Evolutionary conservation across 1,139 yeast species (phyloP).

Genomic region (Yarrowia galli): DNA sequence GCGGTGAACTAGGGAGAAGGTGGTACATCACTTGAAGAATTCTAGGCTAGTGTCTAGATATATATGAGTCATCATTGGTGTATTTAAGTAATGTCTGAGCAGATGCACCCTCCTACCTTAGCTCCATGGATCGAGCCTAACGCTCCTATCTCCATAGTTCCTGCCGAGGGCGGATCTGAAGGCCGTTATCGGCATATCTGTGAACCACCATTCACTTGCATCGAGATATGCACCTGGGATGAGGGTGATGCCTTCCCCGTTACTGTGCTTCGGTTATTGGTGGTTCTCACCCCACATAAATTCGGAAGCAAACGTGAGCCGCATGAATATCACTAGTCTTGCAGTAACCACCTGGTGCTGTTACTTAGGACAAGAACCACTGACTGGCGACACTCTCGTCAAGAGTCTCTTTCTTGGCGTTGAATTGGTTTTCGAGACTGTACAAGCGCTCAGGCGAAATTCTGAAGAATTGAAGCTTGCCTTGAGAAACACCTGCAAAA

Average conservation of each 20-base stretch:
- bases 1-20: not conserved
- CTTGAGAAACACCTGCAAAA: not conserved
- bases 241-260: not conserved
- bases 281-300: not conserved
- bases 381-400: not conserved
- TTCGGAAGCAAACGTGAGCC: conserved; percentile 15
- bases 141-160: not conserved
- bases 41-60: no score
- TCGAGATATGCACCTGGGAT: conserved; percentile 6
- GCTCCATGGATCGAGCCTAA: not conserved
- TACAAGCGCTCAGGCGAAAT: not conserved
- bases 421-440: not conserved
- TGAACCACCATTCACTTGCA: not conserved
- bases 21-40: no score
- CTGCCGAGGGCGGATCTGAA: conserved; percentile 2
- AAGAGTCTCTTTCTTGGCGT: conserved; percentile 2
- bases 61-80: not conserved
- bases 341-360: not conserved
- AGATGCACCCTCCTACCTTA: no score
- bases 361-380: not conserved
- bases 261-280: conserved; percentile 11
- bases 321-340: not conserved
- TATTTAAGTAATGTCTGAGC: no score
- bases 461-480: conserved; percentile 6
- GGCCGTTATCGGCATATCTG: not conserved